Evolutionary conservation across 192 early-diverging fungal species (phyloP).

Genomic region (Coemansia sp.): DNA sequence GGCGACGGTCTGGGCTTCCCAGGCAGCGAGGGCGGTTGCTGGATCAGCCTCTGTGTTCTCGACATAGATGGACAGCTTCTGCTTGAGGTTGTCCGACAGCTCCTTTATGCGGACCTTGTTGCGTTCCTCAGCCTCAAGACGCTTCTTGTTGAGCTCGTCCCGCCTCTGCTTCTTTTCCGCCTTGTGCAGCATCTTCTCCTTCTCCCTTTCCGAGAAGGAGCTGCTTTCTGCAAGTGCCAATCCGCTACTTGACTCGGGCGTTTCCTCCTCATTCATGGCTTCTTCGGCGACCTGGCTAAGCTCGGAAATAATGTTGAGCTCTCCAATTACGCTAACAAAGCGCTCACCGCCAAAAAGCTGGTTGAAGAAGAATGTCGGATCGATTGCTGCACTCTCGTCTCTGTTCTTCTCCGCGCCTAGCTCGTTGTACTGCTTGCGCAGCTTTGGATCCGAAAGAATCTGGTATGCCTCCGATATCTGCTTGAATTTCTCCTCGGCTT

Average conservation of each 20-base stretch:
- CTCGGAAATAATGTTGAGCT: conserved; percentile 93
- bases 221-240: conserved; percentile 37
- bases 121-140: conserved; percentile 61
- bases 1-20: conserved; percentile 64
- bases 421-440: conserved; percentile 86
- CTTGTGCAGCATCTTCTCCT: conserved; percentile 46
- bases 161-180: conserved; percentile 61
- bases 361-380: conserved; percentile 94
- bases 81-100: conserved; percentile 68
- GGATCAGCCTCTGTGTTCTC: conserved; percentile 60
- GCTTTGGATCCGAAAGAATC: conserved; percentile 87
- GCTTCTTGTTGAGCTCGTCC: conserved; percentile 60
- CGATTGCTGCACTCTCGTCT: conserved; percentile 68
- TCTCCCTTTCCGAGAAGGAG: conserved; percentile 18
- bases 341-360: conserved; percentile 97
- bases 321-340: conserved; percentile 97
- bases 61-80: conserved; percentile 79
- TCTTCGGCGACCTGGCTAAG: conserved; percentile 80
- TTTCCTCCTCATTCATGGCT: conserved; percentile 55
- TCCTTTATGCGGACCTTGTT: conserved; percentile 67
- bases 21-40: conserved; percentile 60
- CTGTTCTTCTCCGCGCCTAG: conserved; percentile 67
- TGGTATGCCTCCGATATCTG: conserved; percentile 96
- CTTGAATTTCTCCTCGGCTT: conserved; percentile 77
- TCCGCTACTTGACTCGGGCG: conserved; percentile 17